phyloP scores from a whole-genome alignment of 169 alveolate species.

The Cystoisospora suis region DNA sequence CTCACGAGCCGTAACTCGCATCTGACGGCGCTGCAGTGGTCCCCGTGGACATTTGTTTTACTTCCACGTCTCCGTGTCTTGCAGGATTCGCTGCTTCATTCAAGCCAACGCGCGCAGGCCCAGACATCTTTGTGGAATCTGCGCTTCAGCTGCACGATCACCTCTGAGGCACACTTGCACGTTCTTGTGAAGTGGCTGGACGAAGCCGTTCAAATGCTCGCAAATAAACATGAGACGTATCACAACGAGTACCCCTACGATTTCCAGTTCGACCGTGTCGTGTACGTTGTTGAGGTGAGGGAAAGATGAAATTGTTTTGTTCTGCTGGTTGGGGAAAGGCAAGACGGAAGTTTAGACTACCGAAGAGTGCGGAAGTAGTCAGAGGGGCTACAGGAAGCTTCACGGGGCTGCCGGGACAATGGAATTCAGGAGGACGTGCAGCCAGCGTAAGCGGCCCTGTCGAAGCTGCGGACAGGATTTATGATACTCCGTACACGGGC shows the following conservation, averaged over 20 bases:
- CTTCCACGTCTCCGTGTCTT: constrained; percentile 1
- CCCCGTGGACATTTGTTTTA: background rate
- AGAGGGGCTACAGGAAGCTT: too few relatives aligned
- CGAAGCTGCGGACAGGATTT: too few relatives aligned
- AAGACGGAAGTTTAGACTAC: too few relatives aligned
- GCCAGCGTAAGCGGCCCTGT: too few relatives aligned
- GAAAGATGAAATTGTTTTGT: too few relatives aligned
- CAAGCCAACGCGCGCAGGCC: constrained; percentile 41
- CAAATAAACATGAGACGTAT: constrained; percentile 31
- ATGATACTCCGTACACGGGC: too few relatives aligned
- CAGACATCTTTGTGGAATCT: constrained; percentile 38
- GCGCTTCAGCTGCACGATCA: constrained; percentile 52
- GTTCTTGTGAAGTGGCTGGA: constrained; percentile 41
- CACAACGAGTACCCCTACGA: constrained; percentile 36
- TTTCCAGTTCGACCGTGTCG: constrained; percentile 13
- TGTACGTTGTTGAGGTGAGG: constrained; percentile 16
- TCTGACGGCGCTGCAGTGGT: background rate
- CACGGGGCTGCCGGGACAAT: too few relatives aligned
- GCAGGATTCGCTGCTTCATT: constrained; percentile 46
- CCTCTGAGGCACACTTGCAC: constrained; percentile 20
- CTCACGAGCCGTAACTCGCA: too few relatives aligned
- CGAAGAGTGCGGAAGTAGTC: too few relatives aligned
- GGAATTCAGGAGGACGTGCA: too few relatives aligned
- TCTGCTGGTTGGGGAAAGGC: too few relatives aligned
- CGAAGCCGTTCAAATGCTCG: constrained; percentile 47